phyloP scores from a whole-genome alignment of 176 grass and related monocot species.

The Phragmites australis region DNA sequence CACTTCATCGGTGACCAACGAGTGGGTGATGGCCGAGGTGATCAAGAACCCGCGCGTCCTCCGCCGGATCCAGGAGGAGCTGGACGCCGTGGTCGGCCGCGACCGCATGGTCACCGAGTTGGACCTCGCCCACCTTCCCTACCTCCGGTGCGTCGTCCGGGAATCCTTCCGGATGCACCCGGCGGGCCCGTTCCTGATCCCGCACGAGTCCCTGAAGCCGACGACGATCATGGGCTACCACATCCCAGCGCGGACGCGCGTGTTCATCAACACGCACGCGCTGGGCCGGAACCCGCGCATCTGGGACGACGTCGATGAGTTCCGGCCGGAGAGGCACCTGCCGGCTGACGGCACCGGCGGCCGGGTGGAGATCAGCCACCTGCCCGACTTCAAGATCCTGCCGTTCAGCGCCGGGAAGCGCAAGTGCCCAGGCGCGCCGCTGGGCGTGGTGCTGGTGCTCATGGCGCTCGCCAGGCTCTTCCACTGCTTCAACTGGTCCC shows the following conservation, averaged over 20 bases:
- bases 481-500: slow-evolving; percentile 93
- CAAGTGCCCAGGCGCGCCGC: slow-evolving; percentile 80
- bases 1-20: slow-evolving; percentile 73
- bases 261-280: slow-evolving; percentile 92
- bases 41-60: slow-evolving; percentile 80
- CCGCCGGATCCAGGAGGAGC: slow-evolving; percentile 65
- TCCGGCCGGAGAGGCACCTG: slow-evolving; percentile 75
- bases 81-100: slow-evolving; percentile 56
- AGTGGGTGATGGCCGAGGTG: slow-evolving; percentile 96
- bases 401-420: slow-evolving; percentile 88
- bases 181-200: slow-evolving; percentile 75
- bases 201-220: slow-evolving; percentile 67
- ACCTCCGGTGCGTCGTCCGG: slow-evolving; percentile 75
- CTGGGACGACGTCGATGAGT: slow-evolving; percentile 64
- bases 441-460: slow-evolving; percentile 70
- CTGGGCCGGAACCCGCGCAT: slow-evolving; percentile 73
- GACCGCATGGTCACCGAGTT: slow-evolving; percentile 65
- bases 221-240: slow-evolving; percentile 87
- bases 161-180: slow-evolving; percentile 94
- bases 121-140: slow-evolving; percentile 60
- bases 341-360: not conserved
- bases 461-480: slow-evolving; percentile 88
- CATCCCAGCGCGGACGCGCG: slow-evolving; percentile 67
- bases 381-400: slow-evolving; percentile 83
- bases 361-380: slow-evolving; percentile 82